Evolutionary conservation across 2,329 filamentous ascomycete species (phyloP), one percentile per base, ranked within the genome.

Genomic region (Berkeleyomyces rouxiae): DNA sequence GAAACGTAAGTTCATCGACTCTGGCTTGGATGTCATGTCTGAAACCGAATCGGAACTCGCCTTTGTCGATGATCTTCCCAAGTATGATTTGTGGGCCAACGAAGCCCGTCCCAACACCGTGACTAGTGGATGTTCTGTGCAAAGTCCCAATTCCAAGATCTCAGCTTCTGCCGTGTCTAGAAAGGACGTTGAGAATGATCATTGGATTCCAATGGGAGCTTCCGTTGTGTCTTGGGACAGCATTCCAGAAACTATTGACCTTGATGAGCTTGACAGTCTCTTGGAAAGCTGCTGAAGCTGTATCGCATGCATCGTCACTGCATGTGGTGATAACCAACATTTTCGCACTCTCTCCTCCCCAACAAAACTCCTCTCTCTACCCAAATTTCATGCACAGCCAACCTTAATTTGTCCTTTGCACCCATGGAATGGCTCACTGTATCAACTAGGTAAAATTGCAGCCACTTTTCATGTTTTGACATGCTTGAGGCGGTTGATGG

Each of bases 231-330:
- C 83, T 68, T 82, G 82, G 74, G 86, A 87, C 70, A 80, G 80
- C 71, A 90, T 85, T 71, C 90, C 91, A 1, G 93, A 97, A 76
- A 87, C 84, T 67, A 86, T 97, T 68, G 90, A 95, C 72, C 82
- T 97, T 58, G 90, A 96, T 57, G 93, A 99, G 77, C 83, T 97
- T 33, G 92, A 97, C 70, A 84, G 87, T 68, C 81, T 96, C 71
- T 82, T 96, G 69, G 85, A 88, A 70, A 85, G 82, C 67, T 89
- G 84, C 72, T 90, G 75, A 79, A 61, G 64, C 55, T 43, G 7
- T 46, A 44, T 47, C 42, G 23, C 23, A 23, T 23, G 23, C 2
- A 23, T 23, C 23, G 23, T 23, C 23, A 23, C 23, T 23, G 23
- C 23, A 23, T 23, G 23, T 23, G 23, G 23, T 23, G 23, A 23